Conservation (phyloP, 768 basidiomycete genomes). For the Rickenella mellea region DNA sequence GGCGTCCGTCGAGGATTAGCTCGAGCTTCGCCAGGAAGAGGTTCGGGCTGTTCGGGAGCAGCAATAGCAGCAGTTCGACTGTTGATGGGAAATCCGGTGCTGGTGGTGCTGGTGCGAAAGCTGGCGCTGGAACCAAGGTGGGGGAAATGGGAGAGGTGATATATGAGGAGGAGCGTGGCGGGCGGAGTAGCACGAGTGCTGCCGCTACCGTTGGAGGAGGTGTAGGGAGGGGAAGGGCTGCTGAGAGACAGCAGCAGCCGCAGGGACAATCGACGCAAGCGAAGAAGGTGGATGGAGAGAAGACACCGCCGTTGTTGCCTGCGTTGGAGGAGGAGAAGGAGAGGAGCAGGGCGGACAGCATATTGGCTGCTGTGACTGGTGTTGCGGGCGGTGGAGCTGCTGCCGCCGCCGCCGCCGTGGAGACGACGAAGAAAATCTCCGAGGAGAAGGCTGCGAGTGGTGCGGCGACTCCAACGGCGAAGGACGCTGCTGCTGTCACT, state of each 20-base stretch:
- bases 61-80: slow-evolving; percentile 17
- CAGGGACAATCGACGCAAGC: neutral
- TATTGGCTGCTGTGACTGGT: slow-evolving; percentile 9
- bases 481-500: neutral
- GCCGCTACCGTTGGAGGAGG: slow-evolving; percentile 5
- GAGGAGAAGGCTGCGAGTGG: slow-evolving; percentile 6
- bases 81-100: slow-evolving; percentile 14
- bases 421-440: slow-evolving; percentile 2
- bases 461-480: neutral
- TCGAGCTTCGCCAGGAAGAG: slow-evolving; percentile 46
- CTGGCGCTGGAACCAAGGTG: slow-evolving; percentile 24
- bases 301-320: slow-evolving; percentile 8
- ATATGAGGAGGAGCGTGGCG: slow-evolving; percentile 39
- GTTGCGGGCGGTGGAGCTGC: slow-evolving; percentile 6
- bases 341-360: slow-evolving; percentile 4
- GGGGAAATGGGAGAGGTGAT: slow-evolving; percentile 70
- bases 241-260: neutral
- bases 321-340: neutral
- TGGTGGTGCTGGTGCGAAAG: slow-evolving; percentile 23
- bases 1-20: slow-evolving; percentile 32
- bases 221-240: slow-evolving; percentile 5
- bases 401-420: slow-evolving; percentile 6
- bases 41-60: slow-evolving; percentile 52
- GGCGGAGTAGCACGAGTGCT: slow-evolving; percentile 7
- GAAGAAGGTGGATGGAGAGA: slow-evolving; percentile 8